Evolutionary conservation across 2,329 filamentous ascomycete genomes (phyloP).

Genomic region (Colletotrichum abscissum): DNA sequence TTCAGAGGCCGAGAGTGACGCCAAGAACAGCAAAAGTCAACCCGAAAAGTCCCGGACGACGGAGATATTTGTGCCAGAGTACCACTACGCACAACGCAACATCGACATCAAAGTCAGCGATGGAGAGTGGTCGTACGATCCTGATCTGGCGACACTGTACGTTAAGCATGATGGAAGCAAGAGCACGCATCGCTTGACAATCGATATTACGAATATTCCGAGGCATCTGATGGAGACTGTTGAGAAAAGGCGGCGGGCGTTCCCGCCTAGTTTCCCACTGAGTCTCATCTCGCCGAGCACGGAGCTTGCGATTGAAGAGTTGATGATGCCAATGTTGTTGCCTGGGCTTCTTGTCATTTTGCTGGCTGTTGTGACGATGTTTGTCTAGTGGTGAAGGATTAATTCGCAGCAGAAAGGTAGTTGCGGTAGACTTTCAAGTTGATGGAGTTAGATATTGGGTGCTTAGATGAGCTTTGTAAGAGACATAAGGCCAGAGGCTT

Average conservation of each 20-base stretch:
- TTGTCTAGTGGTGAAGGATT: background rate
- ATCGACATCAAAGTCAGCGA: constrained; percentile 42
- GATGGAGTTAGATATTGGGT: background rate
- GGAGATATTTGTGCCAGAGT: constrained; percentile 52
- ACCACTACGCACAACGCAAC: constrained; percentile 48
- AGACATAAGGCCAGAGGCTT: background rate
- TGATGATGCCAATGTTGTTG: constrained; percentile 16
- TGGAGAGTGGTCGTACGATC: constrained; percentile 45
- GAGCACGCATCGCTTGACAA: constrained; percentile 37
- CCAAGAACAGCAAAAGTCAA: background rate
- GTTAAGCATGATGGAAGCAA: constrained; percentile 37
- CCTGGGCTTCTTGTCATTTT: constrained; percentile 6
- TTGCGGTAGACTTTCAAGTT: background rate
- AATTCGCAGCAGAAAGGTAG: background rate
- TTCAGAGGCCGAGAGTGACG: constrained; percentile 6
- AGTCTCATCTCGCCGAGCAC: constrained; percentile 14
- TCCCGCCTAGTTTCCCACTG: constrained; percentile 27
- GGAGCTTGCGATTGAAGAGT: constrained; percentile 25
- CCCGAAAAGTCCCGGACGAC: constrained; percentile 44
- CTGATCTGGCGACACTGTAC: constrained; percentile 44
- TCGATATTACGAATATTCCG: constrained; percentile 40
- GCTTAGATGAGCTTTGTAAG: background rate
- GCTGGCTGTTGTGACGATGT: constrained; percentile 9
- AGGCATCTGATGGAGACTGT: constrained; percentile 38
- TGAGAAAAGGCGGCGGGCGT: constrained; percentile 22